Conservation (phyloP, 768 basidiomycete genomes). For the Filobasidium floriforme region DNA sequence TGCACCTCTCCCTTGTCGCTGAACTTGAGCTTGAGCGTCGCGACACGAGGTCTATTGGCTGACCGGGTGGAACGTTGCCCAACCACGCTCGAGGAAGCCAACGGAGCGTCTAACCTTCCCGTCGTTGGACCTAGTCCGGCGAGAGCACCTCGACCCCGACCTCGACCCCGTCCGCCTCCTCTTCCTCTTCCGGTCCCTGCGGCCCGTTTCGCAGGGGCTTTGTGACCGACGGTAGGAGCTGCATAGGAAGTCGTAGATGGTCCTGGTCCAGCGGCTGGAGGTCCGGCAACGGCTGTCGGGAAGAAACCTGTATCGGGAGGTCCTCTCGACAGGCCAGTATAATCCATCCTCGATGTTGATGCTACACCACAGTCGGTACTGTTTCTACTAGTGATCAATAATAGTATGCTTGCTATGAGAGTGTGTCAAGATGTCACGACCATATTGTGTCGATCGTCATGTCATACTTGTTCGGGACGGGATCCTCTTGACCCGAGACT, state of each 20-base stretch:
- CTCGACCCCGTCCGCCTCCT: slow-evolving; percentile 1
- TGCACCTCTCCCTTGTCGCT: slow-evolving; percentile 19
- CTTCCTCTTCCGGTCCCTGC: neutral
- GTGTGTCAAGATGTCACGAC: no score
- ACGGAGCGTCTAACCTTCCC: neutral
- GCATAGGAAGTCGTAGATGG: neutral
- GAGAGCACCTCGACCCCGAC: neutral
- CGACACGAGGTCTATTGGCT: neutral
- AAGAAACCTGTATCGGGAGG: neutral
- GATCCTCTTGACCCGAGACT: no score
- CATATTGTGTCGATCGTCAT: no score
- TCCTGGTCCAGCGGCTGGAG: neutral
- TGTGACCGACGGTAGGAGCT: slow-evolving; percentile 9
- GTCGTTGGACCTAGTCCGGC: neutral
- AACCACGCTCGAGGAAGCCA: slow-evolving; percentile 5
- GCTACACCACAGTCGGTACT: no score
- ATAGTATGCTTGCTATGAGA: no score
- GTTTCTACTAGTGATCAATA: no score
- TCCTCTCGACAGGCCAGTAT: no score
- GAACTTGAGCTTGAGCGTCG: slow-evolving; percentile 19
- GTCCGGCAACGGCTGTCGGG: neutral
- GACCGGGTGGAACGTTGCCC: slow-evolving; percentile 2
- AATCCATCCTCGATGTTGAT: no score
- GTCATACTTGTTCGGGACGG: no score
- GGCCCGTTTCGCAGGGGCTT: slow-evolving; percentile 9